These are phyloP conservation scores for Penicillium antarcticum DNA, from an alignment of 495 filamentous ascomycete genomes.

Conservation along the genomic window DNA sequence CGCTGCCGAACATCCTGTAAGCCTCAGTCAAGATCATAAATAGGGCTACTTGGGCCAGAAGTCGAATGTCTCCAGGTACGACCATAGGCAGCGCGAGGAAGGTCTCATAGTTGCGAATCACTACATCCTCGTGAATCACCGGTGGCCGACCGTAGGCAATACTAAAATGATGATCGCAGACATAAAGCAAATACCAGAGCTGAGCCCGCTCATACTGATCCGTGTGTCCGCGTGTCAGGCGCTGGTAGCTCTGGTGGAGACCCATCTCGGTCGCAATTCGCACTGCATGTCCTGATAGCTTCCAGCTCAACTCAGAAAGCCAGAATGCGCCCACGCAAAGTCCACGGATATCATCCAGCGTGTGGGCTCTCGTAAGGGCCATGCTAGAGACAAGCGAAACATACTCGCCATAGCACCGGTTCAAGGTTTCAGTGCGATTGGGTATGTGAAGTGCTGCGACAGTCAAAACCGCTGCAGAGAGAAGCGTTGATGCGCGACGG, in stretches of 20 bases:
- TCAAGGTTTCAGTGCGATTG: constrained; percentile 47
- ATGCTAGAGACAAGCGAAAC: constrained; percentile 48
- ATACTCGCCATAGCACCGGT: constrained; percentile 51
- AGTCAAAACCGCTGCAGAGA: constrained; percentile 49
- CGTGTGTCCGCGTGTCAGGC: constrained; percentile 38
- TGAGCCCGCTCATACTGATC: constrained; percentile 51
- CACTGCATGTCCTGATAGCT: constrained; percentile 51
- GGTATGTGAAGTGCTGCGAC: constrained; percentile 53
- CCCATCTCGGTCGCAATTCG: constrained; percentile 53
- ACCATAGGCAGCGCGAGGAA: constrained; percentile 47
- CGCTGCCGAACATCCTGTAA: constrained; percentile 55
- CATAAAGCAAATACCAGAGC: constrained; percentile 51
- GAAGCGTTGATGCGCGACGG: constrained; percentile 45
- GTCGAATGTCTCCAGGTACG: constrained; percentile 50
- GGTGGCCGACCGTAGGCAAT: constrained; percentile 54
- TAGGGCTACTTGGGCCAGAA: constrained; percentile 54
- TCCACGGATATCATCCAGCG: constrained; percentile 50
- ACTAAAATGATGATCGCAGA: constrained; percentile 56
- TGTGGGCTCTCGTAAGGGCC: constrained; percentile 48
- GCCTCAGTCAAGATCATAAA: constrained; percentile 57
- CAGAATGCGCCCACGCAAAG: constrained; percentile 53
- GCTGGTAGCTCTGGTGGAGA: constrained; percentile 49
- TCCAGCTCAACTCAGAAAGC: constrained; percentile 53
- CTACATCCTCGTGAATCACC: constrained; percentile 51
- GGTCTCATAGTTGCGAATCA: constrained; percentile 49